Base-by-base conservation (phyloP, 192 early-diverging fungal species). In the Gryganskiella cystojenkinii region DNA sequence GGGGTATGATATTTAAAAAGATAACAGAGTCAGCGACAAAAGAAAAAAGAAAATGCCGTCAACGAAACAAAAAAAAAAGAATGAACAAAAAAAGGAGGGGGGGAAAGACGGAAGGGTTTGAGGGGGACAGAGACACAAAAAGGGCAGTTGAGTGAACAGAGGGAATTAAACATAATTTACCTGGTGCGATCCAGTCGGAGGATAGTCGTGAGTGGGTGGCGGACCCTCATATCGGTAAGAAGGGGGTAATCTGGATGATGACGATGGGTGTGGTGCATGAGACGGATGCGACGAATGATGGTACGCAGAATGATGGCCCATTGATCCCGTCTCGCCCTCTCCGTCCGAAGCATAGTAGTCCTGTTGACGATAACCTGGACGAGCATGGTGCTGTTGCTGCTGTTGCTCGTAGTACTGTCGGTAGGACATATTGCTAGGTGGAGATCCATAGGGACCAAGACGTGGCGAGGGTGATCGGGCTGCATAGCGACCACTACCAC, bases 321-420 rank as follows among this genome's bases (percentile, higher is more conserved):
- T 63, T 19, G 37, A 2, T 3, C 24, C 15, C 7, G 19, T 45
- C 28, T 71, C 68, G 28, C 68, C 69, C 37, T 71, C 69, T 19
- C 60, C 69, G 28, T 71, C 69, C 22, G 69, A 71, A n/a, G 61
- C 34, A 57, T 71, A 71, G 24, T 67, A 75, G 4, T 75, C 72
- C 45, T 61, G n/a, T n/a, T n/a, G 64, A 17, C 64, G 27, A 34
- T 75, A 75, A 9, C 58, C 2, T 11, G 57, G 52, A 4, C 43
- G 25, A 8, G 22, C 14, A 24, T 31, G 55, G 31, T 56, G 55
- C 37, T 58, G 54, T 8, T 49, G 56, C 8, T 64, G 71, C 30
- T 35, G 59, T 10, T 64, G 56, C 1, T 58, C 72, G 27, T 66
- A 67, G 42, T 67, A 75, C 13, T 61, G 53, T 22, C 51, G 72